phyloP scores from a whole-genome alignment of 2,329 filamentous ascomycete species.

The Raffaelea ambrosiae region DNA sequence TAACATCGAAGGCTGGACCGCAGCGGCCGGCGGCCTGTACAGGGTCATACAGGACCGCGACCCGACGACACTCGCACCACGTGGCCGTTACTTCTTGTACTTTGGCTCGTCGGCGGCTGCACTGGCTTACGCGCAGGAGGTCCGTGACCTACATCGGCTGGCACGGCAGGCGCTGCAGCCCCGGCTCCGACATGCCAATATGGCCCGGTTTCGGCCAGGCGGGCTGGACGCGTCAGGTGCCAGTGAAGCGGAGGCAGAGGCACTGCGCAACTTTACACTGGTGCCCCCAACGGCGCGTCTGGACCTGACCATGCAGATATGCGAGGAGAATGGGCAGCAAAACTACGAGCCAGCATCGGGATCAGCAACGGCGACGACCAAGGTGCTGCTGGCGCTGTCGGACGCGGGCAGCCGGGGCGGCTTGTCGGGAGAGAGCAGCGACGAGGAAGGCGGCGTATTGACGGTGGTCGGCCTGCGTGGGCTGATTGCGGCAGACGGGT shows the following conservation, averaged over 20 bases:
- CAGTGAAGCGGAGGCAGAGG: constrained; percentile 6
- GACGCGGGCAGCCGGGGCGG: constrained; percentile 17
- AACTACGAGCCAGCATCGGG: constrained; percentile 7
- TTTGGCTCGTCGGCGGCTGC: constrained; percentile 56
- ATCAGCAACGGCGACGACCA: constrained; percentile 13
- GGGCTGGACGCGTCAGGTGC: constrained; percentile 11
- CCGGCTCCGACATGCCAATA: constrained; percentile 21
- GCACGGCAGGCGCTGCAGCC: constrained; percentile 16
- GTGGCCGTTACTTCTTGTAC: constrained; percentile 60
- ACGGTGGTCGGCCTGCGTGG: constrained; percentile 23
- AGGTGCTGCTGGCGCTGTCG: constrained; percentile 28
- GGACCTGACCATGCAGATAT: constrained; percentile 11
- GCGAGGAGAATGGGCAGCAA: constrained; percentile 9
- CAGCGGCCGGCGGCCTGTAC: constrained; percentile 15
- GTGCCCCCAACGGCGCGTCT: constrained; percentile 19
- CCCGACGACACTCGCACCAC: constrained; percentile 51
- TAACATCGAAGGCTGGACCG: constrained; percentile 60
- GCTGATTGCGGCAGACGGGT: constrained; percentile 34
- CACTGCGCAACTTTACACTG: constrained; percentile 21
- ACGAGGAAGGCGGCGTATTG: constrained; percentile 14
- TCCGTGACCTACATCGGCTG: constrained; percentile 36
- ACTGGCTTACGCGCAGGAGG: constrained; percentile 49
- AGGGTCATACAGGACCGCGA: constrained; percentile 57
- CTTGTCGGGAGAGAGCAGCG: constrained; percentile 5
- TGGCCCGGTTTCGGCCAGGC: constrained; percentile 23